These are phyloP conservation scores for Hemisphaericaspora subhashii DNA, from an alignment of 1,139 yeast genomes.

Conservation along the genomic window DNA sequence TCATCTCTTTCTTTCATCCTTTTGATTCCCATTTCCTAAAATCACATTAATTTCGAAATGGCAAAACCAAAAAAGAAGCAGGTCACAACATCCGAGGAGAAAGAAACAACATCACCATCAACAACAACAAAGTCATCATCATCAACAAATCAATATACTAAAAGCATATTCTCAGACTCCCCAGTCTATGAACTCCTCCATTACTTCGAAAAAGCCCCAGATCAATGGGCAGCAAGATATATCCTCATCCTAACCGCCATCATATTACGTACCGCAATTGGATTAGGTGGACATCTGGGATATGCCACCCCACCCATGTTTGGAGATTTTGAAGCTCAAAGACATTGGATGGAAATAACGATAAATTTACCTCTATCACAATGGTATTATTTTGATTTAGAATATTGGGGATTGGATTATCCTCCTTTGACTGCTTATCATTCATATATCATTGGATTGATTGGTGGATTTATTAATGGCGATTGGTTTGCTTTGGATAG, in stretches of 20 bases:
- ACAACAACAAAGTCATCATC: not conserved
- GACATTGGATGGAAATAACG: conserved; percentile 97
- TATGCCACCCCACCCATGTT: conserved; percentile 66
- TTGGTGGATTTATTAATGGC: conserved; percentile 64
- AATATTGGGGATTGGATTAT: conserved; percentile 96
- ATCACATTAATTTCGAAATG: no score
- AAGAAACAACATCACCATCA: no score
- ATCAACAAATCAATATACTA: not conserved
- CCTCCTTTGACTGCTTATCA: conserved; percentile 97
- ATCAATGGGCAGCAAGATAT: conserved; percentile 89
- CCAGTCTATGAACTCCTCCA: conserved; percentile 43
- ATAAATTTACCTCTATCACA: conserved; percentile 65
- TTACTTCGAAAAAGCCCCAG: conserved; percentile 58
- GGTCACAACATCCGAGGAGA: no score
- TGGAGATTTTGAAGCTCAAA: conserved; percentile 97
- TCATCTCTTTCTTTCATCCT: no score
- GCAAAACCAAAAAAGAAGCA: not conserved
- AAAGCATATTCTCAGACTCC: conserved; percentile 25
- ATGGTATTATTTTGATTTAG: conserved; percentile 89
- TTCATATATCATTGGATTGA: conserved; percentile 72
- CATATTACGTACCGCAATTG: conserved; percentile 79
- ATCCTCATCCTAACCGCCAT: conserved; percentile 73
- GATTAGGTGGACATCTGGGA: conserved; percentile 88
- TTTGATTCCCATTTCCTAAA: no score
- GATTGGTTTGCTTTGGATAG: conserved; percentile 73